These are phyloP conservation scores for Moricandia arvensis DNA, from an alignment of 345 rosid genomes.

Conservation along the genomic window DNA sequence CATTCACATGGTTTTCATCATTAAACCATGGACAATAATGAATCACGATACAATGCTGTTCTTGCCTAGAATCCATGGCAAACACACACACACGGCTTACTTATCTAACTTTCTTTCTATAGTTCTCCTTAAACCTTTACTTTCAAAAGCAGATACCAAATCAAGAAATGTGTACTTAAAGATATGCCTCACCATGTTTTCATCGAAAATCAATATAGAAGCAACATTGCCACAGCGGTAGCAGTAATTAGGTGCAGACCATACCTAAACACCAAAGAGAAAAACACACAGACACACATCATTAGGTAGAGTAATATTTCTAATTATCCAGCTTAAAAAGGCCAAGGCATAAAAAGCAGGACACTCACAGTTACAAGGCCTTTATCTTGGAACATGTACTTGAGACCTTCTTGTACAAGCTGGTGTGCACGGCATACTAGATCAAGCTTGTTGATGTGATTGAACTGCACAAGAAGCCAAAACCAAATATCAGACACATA, in stretches of 20 bases:
- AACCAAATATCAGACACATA: constrained; percentile 5
- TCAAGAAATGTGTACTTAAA: background rate
- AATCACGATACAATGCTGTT: background rate
- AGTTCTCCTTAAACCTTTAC: constrained; percentile 3
- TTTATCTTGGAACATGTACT: constrained; percentile 99
- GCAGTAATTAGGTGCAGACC: constrained; percentile 99
- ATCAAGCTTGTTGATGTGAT: constrained; percentile 90
- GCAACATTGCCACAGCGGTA: constrained; percentile 99
- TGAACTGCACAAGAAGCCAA: constrained; percentile 57
- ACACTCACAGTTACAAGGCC: constrained; percentile 93
- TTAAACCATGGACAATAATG: background rate
- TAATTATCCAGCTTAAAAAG: background rate
- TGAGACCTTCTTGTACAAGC: constrained; percentile 99
- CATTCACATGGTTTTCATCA: constrained; percentile 17
- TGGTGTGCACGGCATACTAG: constrained; percentile 99
- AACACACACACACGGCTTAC: background rate
- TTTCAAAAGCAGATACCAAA: background rate
- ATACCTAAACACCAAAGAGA: constrained; percentile 56
- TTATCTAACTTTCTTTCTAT: background rate
- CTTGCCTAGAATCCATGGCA: background rate
- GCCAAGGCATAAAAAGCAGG: constrained; percentile 1
- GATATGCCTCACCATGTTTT: constrained; percentile 74
- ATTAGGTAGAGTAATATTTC: constrained; percentile 11
- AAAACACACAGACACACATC: background rate
- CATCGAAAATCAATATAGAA: constrained; percentile 93